phyloP scores from a whole-genome alignment of 768 basidiomycete genomes.

The Cystofilobasidium ferigula region DNA sequence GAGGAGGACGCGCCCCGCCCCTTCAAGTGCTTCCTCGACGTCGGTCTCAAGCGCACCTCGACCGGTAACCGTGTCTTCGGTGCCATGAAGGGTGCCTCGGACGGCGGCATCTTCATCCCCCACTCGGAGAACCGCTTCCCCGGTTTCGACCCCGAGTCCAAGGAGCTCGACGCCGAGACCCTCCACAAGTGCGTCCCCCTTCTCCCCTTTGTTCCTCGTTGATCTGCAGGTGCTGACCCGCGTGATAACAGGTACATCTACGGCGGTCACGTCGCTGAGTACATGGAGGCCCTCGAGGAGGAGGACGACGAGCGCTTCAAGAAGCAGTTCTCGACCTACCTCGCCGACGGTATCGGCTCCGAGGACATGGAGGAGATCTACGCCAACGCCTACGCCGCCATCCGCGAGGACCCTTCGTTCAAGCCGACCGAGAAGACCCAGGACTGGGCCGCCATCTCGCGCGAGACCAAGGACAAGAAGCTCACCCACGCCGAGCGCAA shows the following conservation, averaged over 20 bases:
- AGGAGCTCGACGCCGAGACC: slow-evolving; percentile 84
- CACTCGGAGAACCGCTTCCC: slow-evolving; percentile 98
- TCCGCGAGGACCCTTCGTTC: slow-evolving; percentile 87
- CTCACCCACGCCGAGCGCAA: slow-evolving; percentile 69
- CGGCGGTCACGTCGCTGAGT: slow-evolving; percentile 95
- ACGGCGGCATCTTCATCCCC: slow-evolving; percentile 95
- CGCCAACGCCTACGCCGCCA: slow-evolving; percentile 81
- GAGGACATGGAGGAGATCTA: slow-evolving; percentile 97
- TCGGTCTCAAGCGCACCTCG: slow-evolving; percentile 93
- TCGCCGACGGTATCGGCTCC: slow-evolving; percentile 86
- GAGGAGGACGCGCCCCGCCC: slow-evolving; percentile 90
- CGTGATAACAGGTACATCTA: no score
- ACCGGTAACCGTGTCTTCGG: slow-evolving; percentile 96
- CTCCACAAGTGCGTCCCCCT: slow-evolving; percentile 54
- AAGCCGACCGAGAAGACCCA: slow-evolving; percentile 75
- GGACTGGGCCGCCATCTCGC: slow-evolving; percentile 80
- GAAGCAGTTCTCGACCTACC: slow-evolving; percentile 91
- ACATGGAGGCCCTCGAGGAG: slow-evolving; percentile 99
- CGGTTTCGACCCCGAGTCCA: slow-evolving; percentile 84
- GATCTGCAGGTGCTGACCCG: no score
- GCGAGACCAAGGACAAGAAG: slow-evolving; percentile 57
- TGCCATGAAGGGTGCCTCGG: slow-evolving; percentile 95
- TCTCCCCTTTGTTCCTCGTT: no score
- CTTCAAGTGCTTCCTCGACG: slow-evolving; percentile 99
- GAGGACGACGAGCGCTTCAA: slow-evolving; percentile 98